Conservation (phyloP, 2,329 filamentous ascomycete genomes). For the Monascus ruber region DNA sequence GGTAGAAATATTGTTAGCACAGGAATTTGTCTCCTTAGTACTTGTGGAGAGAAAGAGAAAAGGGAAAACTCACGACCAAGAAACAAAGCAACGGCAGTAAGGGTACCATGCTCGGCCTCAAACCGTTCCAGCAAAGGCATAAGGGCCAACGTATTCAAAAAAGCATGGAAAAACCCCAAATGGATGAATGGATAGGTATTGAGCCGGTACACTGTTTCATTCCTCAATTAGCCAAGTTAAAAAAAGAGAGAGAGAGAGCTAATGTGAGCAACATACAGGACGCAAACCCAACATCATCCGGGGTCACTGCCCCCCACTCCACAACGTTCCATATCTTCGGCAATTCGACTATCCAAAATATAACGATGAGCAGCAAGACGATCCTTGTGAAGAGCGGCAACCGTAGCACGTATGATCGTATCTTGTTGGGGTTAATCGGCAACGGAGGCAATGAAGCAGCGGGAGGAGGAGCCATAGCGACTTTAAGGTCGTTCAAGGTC, state of each 20-base stretch:
- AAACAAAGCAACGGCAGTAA: constrained; percentile 78
- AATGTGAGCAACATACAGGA: constrained; percentile 47
- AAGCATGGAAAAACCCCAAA: constrained; percentile 63
- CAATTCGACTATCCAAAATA: constrained; percentile 58
- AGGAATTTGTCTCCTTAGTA: constrained; percentile 1
- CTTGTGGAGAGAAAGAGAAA: background rate
- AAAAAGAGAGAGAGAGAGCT: background rate
- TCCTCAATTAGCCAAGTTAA: too few species aligned
- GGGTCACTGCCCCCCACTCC: constrained; percentile 69
- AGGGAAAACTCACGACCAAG: constrained; percentile 60
- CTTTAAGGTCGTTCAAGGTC: too few species aligned
- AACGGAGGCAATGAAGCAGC: constrained; percentile 38
- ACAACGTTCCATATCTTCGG: constrained; percentile 60
- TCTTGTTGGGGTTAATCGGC: constrained; percentile 58
- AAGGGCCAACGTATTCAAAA: constrained; percentile 69
- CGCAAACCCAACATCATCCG: constrained; percentile 58
- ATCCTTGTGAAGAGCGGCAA: constrained; percentile 79
- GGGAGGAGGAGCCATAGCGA: too few species aligned
- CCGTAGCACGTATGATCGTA: constrained; percentile 70
- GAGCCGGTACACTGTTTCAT: constrained; percentile 64
- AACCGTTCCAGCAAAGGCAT: constrained; percentile 88
- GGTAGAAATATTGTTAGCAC: background rate
- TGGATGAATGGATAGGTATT: constrained; percentile 91
- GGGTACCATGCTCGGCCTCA: constrained; percentile 81
- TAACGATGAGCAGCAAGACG: constrained; percentile 54